These are phyloP conservation scores for Ophiocordyceps camponoti-rufipedis DNA, from an alignment of 2,329 filamentous ascomycete species.

Conservation along the genomic window DNA sequence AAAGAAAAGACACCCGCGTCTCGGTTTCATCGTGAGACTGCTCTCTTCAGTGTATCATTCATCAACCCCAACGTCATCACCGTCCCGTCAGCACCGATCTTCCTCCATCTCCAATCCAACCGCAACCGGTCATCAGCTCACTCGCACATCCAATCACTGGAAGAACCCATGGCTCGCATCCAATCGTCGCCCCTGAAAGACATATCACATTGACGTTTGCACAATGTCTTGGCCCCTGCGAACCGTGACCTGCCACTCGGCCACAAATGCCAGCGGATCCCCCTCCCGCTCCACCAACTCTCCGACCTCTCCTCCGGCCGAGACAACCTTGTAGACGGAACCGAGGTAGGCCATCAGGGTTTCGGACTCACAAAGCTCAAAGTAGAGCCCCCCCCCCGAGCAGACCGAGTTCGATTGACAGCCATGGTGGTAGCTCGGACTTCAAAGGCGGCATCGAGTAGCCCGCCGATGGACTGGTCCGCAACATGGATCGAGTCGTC, in stretches of 20 bases:
- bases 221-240: slow-evolving; percentile 1
- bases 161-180: background rate
- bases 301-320: background rate
- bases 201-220: background rate
- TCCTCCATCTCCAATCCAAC: background rate
- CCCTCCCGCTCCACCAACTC: background rate
- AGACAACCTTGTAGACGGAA: background rate
- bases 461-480: slow-evolving; percentile 35
- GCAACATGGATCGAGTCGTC: slow-evolving; percentile 38
- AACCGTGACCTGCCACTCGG: background rate
- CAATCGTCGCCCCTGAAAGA: background rate
- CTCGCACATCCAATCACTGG: background rate
- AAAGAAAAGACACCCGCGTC: too few species aligned
- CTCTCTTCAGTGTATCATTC: too few species aligned
- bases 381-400: slow-evolving; percentile 44
- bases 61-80: too few species aligned
- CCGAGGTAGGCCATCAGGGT: slow-evolving; percentile 7
- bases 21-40: too few species aligned
- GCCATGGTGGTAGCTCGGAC: slow-evolving; percentile 28
- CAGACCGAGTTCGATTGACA: slow-evolving; percentile 39
- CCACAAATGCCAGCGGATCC: background rate
- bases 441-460: slow-evolving; percentile 24
- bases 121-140: background rate
- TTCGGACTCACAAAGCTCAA: slow-evolving; percentile 28
- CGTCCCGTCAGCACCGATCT: too few species aligned